These are phyloP conservation scores for Trametes polyzona DNA, from an alignment of 1,284 basidiomycete species.

Conservation along the genomic window DNA sequence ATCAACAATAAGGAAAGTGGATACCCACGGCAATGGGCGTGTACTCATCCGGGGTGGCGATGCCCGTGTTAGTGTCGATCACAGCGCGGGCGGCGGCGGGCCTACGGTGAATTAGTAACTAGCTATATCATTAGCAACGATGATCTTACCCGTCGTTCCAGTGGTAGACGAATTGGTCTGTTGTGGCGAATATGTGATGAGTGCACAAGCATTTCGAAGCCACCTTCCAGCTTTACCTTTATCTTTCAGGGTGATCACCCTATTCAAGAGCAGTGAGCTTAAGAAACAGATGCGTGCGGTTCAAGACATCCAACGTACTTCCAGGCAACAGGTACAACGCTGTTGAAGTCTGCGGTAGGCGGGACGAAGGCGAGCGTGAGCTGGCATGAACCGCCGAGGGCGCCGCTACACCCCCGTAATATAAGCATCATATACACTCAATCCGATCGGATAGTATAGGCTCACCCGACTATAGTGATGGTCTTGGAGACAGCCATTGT, in stretches of 20 bases:
- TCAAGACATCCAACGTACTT: no score
- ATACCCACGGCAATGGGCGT: neutral
- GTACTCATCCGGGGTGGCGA: neutral
- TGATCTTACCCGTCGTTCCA: neutral
- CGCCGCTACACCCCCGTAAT: neutral
- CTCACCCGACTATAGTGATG: neutral
- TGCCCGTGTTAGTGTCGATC: neutral
- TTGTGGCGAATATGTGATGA: no score
- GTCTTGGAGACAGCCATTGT: neutral
- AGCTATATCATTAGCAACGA: neutral
- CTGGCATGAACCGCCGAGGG: neutral
- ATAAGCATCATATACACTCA: no score
- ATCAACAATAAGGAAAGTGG: neutral
- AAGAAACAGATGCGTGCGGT: neutral
- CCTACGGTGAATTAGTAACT: neutral
- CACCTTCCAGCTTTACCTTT: no score
- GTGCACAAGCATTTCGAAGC: no score
- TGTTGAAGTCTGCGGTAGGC: neutral
- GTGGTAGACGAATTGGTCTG: neutral
- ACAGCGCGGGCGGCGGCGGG: neutral
- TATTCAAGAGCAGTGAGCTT: neutral
- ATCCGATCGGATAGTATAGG: no score
- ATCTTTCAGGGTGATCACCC: neutral
- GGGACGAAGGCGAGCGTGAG: conserved; percentile 5
- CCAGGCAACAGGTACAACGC: conserved; percentile 1